Percentiles rank a stretch among this genome's conserved stretches.
Evolutionary conservation across 2,329 filamentous ascomycete genomes (phyloP).

Genomic region (Ophiocordyceps robertsii): DNA sequence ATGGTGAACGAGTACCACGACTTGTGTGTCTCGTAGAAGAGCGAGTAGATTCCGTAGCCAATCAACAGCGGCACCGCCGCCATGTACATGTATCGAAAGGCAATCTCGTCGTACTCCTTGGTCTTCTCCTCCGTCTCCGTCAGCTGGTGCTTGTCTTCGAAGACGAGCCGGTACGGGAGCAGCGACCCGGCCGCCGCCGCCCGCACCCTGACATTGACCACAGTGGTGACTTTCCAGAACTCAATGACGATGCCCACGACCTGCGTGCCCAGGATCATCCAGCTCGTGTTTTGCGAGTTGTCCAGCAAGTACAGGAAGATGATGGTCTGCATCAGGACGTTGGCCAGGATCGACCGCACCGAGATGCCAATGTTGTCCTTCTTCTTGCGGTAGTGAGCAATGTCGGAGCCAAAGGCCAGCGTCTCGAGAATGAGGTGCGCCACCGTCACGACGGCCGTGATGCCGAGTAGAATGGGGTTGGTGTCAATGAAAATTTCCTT

Average conservation of each 20-base stretch:
- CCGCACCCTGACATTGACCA: conserved; percentile 76
- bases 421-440: conserved; percentile 92
- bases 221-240: conserved; percentile 91
- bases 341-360: conserved; percentile 87
- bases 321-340: conserved; percentile 92
- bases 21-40: conserved; percentile 90
- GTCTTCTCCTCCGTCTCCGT: conserved; percentile 95
- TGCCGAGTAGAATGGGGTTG: conserved; percentile 76
- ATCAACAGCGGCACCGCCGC: conserved; percentile 77
- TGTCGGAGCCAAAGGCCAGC: conserved; percentile 93
- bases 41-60: conserved; percentile 81
- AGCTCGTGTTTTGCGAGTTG: conserved; percentile 94
- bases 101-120: conserved; percentile 94
- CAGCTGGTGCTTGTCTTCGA: conserved; percentile 95
- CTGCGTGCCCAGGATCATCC: conserved; percentile 96
- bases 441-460: conserved; percentile 74
- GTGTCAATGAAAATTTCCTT: conserved; percentile 92
- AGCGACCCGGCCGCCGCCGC: conserved; percentile 52
- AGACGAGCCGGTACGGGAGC: conserved; percentile 67
- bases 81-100: conserved; percentile 94
- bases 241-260: conserved; percentile 62
- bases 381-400: conserved; percentile 97
- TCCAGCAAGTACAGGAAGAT: conserved; percentile 96
- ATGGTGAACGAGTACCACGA: conserved; percentile 97
- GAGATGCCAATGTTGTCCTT: conserved; percentile 98